Percentiles rank a stretch among this genome's conserved stretches.
These are phyloP conservation scores for Penicillium paneum DNA, from an alignment of 2,329 filamentous ascomycete species.

Conservation along the genomic window DNA sequence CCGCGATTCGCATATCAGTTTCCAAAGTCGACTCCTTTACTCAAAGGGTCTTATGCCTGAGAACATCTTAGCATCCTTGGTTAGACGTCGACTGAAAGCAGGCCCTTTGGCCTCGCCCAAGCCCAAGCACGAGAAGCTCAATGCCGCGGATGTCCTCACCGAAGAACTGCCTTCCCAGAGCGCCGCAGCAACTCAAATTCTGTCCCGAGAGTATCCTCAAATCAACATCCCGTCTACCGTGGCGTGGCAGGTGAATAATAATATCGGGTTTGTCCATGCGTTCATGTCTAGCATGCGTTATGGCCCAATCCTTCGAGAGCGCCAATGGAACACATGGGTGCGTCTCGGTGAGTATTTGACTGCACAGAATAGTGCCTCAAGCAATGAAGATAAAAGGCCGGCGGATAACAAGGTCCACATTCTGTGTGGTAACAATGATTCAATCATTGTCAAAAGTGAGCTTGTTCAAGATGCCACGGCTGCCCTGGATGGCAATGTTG, in stretches of 20 bases:
- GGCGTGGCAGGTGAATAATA: constrained; percentile 65
- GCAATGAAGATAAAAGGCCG: constrained; percentile 29
- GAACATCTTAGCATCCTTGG: constrained; percentile 51
- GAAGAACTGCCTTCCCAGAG: constrained; percentile 39
- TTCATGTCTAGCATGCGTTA: constrained; percentile 70
- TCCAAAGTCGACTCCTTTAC: constrained; percentile 62
- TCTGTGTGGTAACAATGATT: constrained; percentile 64
- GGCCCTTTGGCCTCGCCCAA: constrained; percentile 37
- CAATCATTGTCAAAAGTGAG: constrained; percentile 65
- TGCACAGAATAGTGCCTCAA: constrained; percentile 35
- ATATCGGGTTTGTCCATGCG: constrained; percentile 65
- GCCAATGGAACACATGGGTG: constrained; percentile 57
- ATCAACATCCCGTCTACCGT: constrained; percentile 63
- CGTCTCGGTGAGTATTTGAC: constrained; percentile 53
- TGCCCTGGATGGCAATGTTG: constrained; percentile 58
- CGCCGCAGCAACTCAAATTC: constrained; percentile 40
- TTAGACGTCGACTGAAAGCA: constrained; percentile 51
- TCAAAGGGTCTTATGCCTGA: constrained; percentile 59
- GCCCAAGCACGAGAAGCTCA: constrained; percentile 34
- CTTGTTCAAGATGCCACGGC: constrained; percentile 58
- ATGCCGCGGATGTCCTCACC: constrained; percentile 40
- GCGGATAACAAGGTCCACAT: constrained; percentile 57
- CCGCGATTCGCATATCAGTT: constrained; percentile 59
- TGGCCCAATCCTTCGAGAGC: constrained; percentile 64
- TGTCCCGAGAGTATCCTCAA: constrained; percentile 52